These are phyloP conservation scores for Huntiella decipiens DNA, from an alignment of 2,329 filamentous ascomycete species.

Conservation along the genomic window DNA sequence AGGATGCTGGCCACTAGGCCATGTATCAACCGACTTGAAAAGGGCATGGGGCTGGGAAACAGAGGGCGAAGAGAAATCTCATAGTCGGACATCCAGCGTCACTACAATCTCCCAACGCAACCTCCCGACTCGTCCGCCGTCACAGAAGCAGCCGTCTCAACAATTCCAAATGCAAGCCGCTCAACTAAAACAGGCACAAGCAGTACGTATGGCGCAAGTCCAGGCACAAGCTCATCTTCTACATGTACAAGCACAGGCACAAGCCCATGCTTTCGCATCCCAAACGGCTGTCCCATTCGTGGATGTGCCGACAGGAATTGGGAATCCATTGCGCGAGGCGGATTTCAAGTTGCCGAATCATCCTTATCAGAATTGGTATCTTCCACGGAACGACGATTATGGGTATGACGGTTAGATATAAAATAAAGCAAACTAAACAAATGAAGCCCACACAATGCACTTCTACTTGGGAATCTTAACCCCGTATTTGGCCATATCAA, in stretches of 20 bases:
- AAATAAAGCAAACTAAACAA: background rate
- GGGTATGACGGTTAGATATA: background rate
- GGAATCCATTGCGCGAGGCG: slow-evolving; percentile 52
- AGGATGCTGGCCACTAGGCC: slow-evolving; percentile 60
- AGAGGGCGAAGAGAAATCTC: background rate
- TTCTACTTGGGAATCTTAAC: slow-evolving; percentile 24
- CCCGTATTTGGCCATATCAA: slow-evolving; percentile 40
- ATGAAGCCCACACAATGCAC: too few relatives aligned
- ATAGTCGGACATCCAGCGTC: slow-evolving; percentile 3
- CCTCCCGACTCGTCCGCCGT: slow-evolving; percentile 2
- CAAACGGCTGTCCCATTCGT: slow-evolving; percentile 8
- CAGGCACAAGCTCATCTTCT: slow-evolving; percentile 1
- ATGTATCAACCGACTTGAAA: slow-evolving; percentile 54
- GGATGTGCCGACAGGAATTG: slow-evolving; percentile 4
- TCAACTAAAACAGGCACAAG: slow-evolving; percentile 10
- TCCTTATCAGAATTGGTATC: slow-evolving; percentile 65
- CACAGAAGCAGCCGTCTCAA: slow-evolving; percentile 11
- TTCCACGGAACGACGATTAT: slow-evolving; percentile 37
- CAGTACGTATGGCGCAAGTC: slow-evolving; percentile 2
- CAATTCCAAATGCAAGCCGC: slow-evolving; percentile 10
- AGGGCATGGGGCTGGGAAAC: slow-evolving; percentile 56
- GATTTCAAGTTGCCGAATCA: slow-evolving; percentile 64
- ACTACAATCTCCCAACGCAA: background rate
- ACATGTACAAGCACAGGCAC: slow-evolving; percentile 8
- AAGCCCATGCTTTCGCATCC: slow-evolving; percentile 11